Conservation (phyloP, 805 yeast species). For the Ogataea minuta region DNA sequence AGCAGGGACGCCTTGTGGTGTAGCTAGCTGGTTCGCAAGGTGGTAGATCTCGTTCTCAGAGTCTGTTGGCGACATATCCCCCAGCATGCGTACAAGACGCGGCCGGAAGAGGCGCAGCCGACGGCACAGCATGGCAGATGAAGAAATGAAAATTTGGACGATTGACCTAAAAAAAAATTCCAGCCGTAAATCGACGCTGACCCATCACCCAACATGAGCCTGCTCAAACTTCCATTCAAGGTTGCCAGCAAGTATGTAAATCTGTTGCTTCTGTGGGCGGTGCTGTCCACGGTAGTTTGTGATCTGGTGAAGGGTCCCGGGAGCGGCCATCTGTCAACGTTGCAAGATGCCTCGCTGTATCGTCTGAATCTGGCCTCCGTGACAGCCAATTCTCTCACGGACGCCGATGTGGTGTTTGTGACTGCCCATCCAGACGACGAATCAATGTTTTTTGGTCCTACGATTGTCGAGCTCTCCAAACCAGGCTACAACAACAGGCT, state of each 20-base stretch:
- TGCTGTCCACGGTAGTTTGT: constrained; percentile 14
- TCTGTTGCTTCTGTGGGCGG: constrained; percentile 11
- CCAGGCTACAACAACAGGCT: constrained; percentile 49
- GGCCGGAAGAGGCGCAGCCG: too few relatives aligned
- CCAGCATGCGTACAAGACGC: too few relatives aligned
- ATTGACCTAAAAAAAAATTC: constrained; percentile 8
- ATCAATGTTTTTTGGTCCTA: constrained; percentile 93
- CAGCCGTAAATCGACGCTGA: background rate
- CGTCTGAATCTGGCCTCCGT: constrained; percentile 24
- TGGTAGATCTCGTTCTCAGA: constrained; percentile 1
- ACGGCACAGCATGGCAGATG: too few relatives aligned
- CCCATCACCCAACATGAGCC: constrained; percentile 3
- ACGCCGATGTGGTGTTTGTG: constrained; percentile 36
- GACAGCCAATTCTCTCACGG: constrained; percentile 14
- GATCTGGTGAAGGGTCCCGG: background rate
- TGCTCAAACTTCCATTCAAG: constrained; percentile 7
- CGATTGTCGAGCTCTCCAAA: constrained; percentile 51
- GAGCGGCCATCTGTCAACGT: background rate
- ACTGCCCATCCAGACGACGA: constrained; percentile 99
- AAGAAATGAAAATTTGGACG: constrained; percentile 3
- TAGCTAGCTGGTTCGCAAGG: background rate
- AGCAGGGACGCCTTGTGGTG: constrained; percentile 2
- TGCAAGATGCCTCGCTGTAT: constrained; percentile 16
- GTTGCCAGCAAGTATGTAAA: constrained; percentile 6
- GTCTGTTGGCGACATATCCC: background rate